Conservation (phyloP, 2,329 filamentous ascomycete species). For the Thyridium curvatum region DNA sequence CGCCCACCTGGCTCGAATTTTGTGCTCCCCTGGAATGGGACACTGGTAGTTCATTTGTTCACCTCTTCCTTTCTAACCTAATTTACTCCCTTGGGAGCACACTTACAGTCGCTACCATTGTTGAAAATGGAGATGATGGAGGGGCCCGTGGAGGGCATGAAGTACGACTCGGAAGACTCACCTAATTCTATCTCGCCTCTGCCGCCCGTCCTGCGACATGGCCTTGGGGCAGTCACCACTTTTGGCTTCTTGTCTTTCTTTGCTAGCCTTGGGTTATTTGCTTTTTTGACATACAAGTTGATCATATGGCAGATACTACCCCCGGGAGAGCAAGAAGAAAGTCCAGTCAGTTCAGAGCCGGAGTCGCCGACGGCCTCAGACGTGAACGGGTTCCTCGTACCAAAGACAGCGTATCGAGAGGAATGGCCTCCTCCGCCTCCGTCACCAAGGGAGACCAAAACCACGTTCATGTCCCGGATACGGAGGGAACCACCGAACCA, state of each 20-base stretch:
- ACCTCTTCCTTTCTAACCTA: too few relatives aligned
- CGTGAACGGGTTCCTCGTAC: constrained; percentile 21
- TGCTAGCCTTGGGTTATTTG: constrained; percentile 21
- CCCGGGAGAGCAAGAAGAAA: background rate
- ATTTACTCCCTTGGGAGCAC: background rate
- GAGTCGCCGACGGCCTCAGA: constrained; percentile 30
- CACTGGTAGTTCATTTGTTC: too few relatives aligned
- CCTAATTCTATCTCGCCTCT: constrained; percentile 24
- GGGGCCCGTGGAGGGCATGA: constrained; percentile 1
- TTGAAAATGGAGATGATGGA: constrained; percentile 10
- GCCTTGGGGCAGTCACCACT: constrained; percentile 28
- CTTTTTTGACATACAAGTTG: constrained; percentile 27
- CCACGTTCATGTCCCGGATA: constrained; percentile 12
- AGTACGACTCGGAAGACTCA: constrained; percentile 18
- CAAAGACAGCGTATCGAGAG: background rate
- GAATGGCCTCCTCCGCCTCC: background rate
- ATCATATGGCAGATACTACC: constrained; percentile 23
- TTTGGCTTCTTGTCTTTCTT: constrained; percentile 30
- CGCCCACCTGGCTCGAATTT: too few relatives aligned
- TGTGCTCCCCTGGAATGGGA: too few relatives aligned
- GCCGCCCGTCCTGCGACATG: constrained; percentile 23
- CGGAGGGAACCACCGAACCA: constrained; percentile 48
- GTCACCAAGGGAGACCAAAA: background rate
- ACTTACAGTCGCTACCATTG: constrained; percentile 4
- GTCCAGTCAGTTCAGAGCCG: constrained; percentile 9